Conservation (phyloP, 768 basidiomycete genomes). For the Tricholoma hemisulphureum region DNA sequence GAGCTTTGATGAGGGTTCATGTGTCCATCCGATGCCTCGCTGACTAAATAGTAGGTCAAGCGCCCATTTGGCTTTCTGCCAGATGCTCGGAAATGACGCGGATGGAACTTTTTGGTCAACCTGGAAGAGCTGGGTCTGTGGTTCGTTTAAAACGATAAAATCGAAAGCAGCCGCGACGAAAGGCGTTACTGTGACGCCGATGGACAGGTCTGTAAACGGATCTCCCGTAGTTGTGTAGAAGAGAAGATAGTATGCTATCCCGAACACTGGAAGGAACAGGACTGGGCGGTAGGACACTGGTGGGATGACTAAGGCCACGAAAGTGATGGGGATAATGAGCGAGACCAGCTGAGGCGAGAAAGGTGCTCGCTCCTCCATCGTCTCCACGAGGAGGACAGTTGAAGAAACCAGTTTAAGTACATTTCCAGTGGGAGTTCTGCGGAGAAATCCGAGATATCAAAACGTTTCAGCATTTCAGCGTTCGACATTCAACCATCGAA, state of each 20-base stretch:
- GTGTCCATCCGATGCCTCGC: slow-evolving; percentile 36
- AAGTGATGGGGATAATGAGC: not conserved
- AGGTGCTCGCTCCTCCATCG: not conserved
- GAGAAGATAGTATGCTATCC: slow-evolving; percentile 24
- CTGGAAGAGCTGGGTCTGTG: slow-evolving; percentile 22
- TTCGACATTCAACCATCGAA: no score
- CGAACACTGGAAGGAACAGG: slow-evolving; percentile 13
- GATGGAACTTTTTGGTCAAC: slow-evolving; percentile 13
- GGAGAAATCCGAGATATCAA: no score
- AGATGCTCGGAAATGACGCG: slow-evolving; percentile 11
- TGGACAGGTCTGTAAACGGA: slow-evolving; percentile 17
- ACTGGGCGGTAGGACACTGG: slow-evolving; percentile 12
- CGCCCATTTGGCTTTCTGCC: slow-evolving; percentile 28
- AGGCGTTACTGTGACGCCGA: slow-evolving; percentile 22
- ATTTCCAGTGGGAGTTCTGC: no score
- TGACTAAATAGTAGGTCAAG: slow-evolving; percentile 29
- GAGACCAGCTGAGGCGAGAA: not conserved
- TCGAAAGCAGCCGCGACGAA: slow-evolving; percentile 29
- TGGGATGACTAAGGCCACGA: slow-evolving; percentile 8
- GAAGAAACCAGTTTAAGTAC: no score
- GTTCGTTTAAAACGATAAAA: slow-evolving; percentile 26
- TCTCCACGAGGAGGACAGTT: no score
- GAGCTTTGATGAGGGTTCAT: slow-evolving; percentile 22
- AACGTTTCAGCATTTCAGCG: no score
- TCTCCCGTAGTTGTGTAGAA: slow-evolving; percentile 29